phyloP scores from a whole-genome alignment of 371 early-diverging fungal genomes.

The Rhizopus sp. region DNA sequence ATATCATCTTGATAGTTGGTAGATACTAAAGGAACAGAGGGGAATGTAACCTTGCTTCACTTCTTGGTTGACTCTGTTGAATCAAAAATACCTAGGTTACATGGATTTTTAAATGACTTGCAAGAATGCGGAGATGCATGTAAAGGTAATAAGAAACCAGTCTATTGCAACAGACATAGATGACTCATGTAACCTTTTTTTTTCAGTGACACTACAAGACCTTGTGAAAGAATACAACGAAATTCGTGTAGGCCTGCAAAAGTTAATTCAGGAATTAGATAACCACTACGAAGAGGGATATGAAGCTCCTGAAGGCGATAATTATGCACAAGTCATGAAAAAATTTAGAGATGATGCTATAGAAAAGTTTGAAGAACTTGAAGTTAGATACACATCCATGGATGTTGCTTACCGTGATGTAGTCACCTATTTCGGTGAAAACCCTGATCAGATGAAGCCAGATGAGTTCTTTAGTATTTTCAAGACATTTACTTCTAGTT shows the following conservation, averaged over 20 bases:
- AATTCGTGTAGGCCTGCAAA: slow-evolving; percentile 56
- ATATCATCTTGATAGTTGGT: slow-evolving; percentile 53
- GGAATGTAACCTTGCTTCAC: slow-evolving; percentile 74
- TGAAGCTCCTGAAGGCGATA: slow-evolving; percentile 36
- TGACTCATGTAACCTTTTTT: background rate
- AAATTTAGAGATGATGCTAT: slow-evolving; percentile 49
- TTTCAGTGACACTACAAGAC: slow-evolving; percentile 55
- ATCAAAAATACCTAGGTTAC: slow-evolving; percentile 64
- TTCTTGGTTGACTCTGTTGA: slow-evolving; percentile 77
- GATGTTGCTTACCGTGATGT: slow-evolving; percentile 41
- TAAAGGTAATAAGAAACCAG: slow-evolving; percentile 51
- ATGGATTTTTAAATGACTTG: slow-evolving; percentile 71
- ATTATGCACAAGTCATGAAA: slow-evolving; percentile 38
- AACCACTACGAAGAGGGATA: slow-evolving; percentile 44
- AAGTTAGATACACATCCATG: slow-evolving; percentile 51
- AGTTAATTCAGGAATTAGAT: slow-evolving; percentile 49
- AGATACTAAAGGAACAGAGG: slow-evolving; percentile 81
- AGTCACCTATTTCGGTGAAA: slow-evolving; percentile 71
- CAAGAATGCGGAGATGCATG: slow-evolving; percentile 75
- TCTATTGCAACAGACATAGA: background rate
- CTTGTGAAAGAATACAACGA: slow-evolving; percentile 58
- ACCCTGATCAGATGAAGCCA: slow-evolving; percentile 66
- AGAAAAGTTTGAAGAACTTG: slow-evolving; percentile 39
- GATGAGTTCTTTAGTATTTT: slow-evolving; percentile 86
- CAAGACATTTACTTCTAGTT: slow-evolving; percentile 51